Base-by-base conservation (phyloP, 345 rosid species). In the Toxicodendron radicans region DNA sequence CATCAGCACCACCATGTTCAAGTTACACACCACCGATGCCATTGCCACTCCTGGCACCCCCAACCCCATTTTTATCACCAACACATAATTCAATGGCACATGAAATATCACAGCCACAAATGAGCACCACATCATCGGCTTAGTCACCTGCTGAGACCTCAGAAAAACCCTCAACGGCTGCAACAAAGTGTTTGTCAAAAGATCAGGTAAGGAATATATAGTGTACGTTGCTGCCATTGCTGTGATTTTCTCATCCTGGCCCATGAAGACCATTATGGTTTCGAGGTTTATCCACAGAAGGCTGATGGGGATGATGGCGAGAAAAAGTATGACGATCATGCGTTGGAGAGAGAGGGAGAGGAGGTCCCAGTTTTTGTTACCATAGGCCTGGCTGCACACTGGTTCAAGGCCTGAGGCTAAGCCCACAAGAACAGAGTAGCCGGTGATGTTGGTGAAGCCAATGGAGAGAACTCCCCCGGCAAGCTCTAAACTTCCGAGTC, bases 401-500 rank as follows among this genome's bases (percentile, higher is more conserved):
- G 99, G 98, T 78, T 95, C 99, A 1, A 95, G 94, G 10, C 99
- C 99, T 2, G 98, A 91, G 52, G 99, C 98, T 20, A 95, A 87
- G 4, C 99, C 99, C 9, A 86, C 89, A 1, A 95, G 85, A 66
- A 95, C 98, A 7, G 99, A 95, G 90, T 95, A 93, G 21, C 99
- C 99, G 0, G 99, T 95, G 74, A 95, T 95, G 88, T 95, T 95
- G 7, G 99, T 95, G 82, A 95, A 95, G 2, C 99, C 99, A 73
- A 95, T 95, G 7, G 97, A 85, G 13, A 95, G 92, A 24, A 98
- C 96, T 62, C 99, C 99, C 7, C 99, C 99, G 10, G 99, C 99
- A 2, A 95, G 88, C 80, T 95, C 96, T 30, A 93, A 80, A 71
- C 98, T 95, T 13, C 99, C 99, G 17, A 95, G 92, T 24, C 97